Evolutionary conservation across 1,284 basidiomycete genomes (phyloP).

Genomic region (Irpex lacteus): DNA sequence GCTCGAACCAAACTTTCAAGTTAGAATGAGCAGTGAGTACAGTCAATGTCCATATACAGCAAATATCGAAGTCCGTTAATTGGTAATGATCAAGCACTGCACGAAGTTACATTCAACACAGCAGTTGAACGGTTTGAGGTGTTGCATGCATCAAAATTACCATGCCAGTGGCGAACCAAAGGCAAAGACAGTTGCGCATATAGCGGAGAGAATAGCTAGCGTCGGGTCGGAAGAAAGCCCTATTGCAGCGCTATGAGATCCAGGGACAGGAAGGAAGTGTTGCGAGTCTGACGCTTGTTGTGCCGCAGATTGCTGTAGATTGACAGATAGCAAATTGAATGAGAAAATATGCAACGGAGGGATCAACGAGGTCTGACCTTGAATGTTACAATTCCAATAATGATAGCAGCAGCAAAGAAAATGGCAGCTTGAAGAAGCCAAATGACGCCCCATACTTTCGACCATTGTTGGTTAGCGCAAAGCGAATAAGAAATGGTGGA

Average conservation of each 20-base stretch:
- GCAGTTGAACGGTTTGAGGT: neutral
- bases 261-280: slow-evolving; percentile 66
- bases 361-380: slow-evolving; percentile 48
- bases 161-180: neutral
- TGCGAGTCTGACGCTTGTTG: slow-evolving; percentile 49
- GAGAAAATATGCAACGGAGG: neutral
- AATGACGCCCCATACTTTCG: slow-evolving; percentile 80
- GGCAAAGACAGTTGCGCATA: neutral
- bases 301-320: slow-evolving; percentile 47
- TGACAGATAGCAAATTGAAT: neutral
- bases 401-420: slow-evolving; percentile 81
- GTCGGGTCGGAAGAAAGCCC: neutral
- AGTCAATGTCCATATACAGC: too few relatives aligned
- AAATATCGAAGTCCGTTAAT: too few relatives aligned
- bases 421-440: slow-evolving; percentile 83
- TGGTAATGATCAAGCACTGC: too few relatives aligned
- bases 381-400: slow-evolving; percentile 86
- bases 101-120: too few relatives aligned
- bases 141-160: neutral
- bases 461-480: neutral
- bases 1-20: too few relatives aligned
- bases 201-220: neutral
- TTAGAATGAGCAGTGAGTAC: too few relatives aligned
- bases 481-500: slow-evolving; percentile 1
- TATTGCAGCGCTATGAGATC: slow-evolving; percentile 38